Evolutionary conservation across 2,329 filamentous ascomycete species (phyloP).

Genomic region (Podosphaera fusca): DNA sequence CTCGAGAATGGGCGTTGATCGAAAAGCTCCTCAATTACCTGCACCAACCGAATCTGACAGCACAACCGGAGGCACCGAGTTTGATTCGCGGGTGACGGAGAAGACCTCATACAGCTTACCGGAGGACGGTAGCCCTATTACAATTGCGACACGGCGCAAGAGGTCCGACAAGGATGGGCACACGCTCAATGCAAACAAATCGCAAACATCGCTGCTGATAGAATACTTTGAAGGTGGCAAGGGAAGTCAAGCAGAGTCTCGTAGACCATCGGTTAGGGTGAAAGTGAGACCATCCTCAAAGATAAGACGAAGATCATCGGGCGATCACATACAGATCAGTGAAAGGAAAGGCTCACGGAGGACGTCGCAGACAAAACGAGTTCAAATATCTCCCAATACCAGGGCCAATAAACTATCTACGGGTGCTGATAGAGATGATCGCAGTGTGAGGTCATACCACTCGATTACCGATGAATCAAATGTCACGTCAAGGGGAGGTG

Average conservation of each 20-base stretch:
- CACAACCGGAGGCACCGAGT: slow-evolving; percentile 30
- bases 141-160: slow-evolving; percentile 57
- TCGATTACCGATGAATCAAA: slow-evolving; percentile 64
- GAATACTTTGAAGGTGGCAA: slow-evolving; percentile 54
- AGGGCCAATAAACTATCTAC: slow-evolving; percentile 22
- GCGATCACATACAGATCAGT: slow-evolving; percentile 70
- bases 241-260: slow-evolving; percentile 25
- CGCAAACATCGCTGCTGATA: slow-evolving; percentile 50
- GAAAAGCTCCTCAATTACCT: slow-evolving; percentile 42
- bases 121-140: slow-evolving; percentile 76
- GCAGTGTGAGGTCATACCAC: slow-evolving; percentile 49
- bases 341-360: slow-evolving; percentile 54
- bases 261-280: slow-evolving; percentile 46
- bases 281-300: slow-evolving; percentile 43
- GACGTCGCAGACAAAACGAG: slow-evolving; percentile 43
- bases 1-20: slow-evolving; percentile 16
- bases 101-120: slow-evolving; percentile 56
- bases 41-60: slow-evolving; percentile 52
- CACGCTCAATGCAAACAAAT: slow-evolving; percentile 28
- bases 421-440: slow-evolving; percentile 30
- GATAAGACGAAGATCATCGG: slow-evolving; percentile 21
- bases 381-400: slow-evolving; percentile 31
- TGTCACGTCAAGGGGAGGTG: slow-evolving; percentile 35
- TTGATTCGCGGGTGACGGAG: slow-evolving; percentile 44
- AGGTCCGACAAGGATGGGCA: slow-evolving; percentile 26